Conservation (phyloP, 2,329 filamentous ascomycete genomes). For the Cryoendolithus antarcticus region DNA sequence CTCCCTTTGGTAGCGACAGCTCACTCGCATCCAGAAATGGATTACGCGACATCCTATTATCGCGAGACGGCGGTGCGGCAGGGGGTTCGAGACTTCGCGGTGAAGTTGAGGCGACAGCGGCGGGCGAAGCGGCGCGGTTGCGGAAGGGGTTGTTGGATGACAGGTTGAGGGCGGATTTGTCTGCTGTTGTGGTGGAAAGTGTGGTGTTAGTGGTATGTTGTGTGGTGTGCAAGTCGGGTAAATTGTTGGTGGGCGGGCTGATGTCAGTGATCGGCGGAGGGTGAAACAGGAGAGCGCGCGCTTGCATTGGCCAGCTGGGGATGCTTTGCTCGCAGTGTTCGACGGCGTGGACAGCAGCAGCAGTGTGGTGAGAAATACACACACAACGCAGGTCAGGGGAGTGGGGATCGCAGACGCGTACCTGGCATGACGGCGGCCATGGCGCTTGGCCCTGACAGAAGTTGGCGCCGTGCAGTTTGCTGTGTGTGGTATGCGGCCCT, state of each 20-base stretch:
- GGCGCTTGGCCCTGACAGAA: too few relatives aligned
- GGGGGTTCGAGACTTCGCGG: conserved; percentile 16
- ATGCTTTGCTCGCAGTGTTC: background rate
- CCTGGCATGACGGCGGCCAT: conserved; percentile 6
- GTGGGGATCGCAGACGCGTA: conserved; percentile 1
- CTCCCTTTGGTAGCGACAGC: conserved; percentile 6
- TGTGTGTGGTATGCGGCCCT: too few relatives aligned
- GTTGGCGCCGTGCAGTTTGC: too few relatives aligned
- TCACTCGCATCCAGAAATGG: conserved; percentile 50
- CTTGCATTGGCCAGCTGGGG: conserved; percentile 3
- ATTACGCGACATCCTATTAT: conserved; percentile 50
- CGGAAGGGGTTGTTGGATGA: conserved; percentile 68
- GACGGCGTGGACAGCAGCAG: background rate
- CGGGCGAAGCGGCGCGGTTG: conserved; percentile 55
- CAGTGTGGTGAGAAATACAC: conserved; percentile 1
- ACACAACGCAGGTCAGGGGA: too few relatives aligned
- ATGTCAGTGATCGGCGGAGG: conserved; percentile 1
- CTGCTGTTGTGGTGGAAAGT: conserved; percentile 1
- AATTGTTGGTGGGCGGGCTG: background rate
- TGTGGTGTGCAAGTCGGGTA: background rate
- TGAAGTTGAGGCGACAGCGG: conserved; percentile 22
- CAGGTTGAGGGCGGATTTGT: conserved; percentile 42
- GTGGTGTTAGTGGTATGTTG: conserved; percentile 1
- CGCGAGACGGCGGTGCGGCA: background rate
- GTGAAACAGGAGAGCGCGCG: conserved; percentile 7